These are phyloP conservation scores for Backusella tarrabulga DNA, from an alignment of 192 early-diverging fungal genomes.

Conservation along the genomic window DNA sequence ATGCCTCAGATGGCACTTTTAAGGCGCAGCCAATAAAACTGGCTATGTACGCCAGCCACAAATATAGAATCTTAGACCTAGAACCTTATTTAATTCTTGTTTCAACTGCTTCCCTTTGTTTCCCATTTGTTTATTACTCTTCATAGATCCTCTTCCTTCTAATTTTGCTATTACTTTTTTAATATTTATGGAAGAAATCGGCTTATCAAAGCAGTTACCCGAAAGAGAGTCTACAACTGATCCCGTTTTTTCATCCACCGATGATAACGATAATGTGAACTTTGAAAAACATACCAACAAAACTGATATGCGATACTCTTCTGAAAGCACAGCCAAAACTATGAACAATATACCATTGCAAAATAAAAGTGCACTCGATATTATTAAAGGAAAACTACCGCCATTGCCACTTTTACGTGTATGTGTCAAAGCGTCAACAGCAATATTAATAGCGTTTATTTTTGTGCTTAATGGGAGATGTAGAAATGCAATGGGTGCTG, in stretches of 20 bases:
- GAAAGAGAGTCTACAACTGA: neutral
- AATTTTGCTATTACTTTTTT: neutral
- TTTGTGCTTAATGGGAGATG: constrained; percentile 2
- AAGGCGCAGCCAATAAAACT: neutral
- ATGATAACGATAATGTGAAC: neutral
- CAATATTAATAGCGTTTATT: constrained; percentile 11
- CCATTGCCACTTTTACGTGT: constrained; percentile 10
- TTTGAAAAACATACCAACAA: neutral
- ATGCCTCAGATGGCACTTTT: neutral
- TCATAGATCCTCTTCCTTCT: neutral
- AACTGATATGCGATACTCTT: neutral
- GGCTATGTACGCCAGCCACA: neutral
- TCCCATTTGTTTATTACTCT: neutral
- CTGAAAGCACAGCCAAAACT: neutral
- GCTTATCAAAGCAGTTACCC: neutral
- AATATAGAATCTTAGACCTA: neutral
- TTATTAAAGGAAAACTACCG: neutral
- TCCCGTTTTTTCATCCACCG: neutral
- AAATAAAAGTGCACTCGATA: neutral
- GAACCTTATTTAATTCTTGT: neutral
- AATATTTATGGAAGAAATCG: neutral
- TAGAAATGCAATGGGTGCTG: constrained; percentile 10
- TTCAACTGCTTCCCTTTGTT: neutral
- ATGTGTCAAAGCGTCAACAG: constrained; percentile 23
- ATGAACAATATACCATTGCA: neutral